Conservation (phyloP, 2,329 filamentous ascomycete species). For the Curvularia verruculosa region DNA sequence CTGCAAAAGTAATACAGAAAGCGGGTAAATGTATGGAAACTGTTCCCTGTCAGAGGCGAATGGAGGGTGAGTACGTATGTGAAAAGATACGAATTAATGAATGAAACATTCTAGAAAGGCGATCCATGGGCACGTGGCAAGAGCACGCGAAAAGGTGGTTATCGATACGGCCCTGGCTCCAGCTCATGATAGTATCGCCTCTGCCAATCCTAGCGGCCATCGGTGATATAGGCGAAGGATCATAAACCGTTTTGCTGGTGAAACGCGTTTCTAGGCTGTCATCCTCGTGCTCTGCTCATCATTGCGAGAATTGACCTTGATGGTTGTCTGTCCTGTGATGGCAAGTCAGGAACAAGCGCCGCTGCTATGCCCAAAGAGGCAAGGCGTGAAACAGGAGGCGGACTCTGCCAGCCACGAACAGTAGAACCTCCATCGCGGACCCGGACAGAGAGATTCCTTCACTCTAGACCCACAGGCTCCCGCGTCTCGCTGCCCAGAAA, state of each 20-base stretch:
- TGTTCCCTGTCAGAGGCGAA: neutral
- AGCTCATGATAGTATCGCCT: constrained; percentile 4
- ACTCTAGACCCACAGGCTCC: constrained; percentile 22
- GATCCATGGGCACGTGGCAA: constrained; percentile 18
- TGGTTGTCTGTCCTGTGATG: constrained; percentile 11
- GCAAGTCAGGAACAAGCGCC: constrained; percentile 30
- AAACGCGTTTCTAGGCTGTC: constrained; percentile 15
- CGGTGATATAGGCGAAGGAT: constrained; percentile 1
- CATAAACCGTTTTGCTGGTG: constrained; percentile 10
- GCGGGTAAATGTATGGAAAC: constrained; percentile 1
- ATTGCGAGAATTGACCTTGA: constrained; percentile 7
- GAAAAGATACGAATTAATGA: constrained; percentile 3
- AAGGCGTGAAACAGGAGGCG: constrained; percentile 33
- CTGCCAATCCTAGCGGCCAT: neutral
- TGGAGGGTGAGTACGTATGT: neutral
- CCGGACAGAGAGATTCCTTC: constrained; percentile 13
- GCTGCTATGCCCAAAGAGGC: constrained; percentile 19
- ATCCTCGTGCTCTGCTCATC: constrained; percentile 13
- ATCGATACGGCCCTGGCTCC: constrained; percentile 16
- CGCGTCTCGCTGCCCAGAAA: constrained; percentile 39
- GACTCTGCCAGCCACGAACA: constrained; percentile 24
- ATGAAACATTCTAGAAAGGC: constrained; percentile 5
- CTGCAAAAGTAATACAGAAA: neutral
- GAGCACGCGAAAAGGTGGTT: constrained; percentile 17
- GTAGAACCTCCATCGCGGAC: constrained; percentile 22